Conservation (phyloP, 139 green algal species). For the Chlamydomonas applanata region DNA sequence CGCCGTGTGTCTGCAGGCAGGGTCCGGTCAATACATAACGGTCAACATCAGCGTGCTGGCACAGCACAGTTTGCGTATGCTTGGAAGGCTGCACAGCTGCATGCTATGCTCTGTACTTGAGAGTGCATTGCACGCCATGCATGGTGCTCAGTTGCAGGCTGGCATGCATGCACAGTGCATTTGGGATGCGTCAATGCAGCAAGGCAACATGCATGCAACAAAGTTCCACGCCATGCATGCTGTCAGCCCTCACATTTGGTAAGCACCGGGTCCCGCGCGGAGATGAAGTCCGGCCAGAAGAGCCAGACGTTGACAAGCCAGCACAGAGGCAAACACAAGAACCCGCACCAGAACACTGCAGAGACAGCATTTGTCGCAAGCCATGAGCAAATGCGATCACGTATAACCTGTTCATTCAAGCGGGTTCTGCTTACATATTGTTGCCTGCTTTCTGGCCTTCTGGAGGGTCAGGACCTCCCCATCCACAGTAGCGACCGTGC, state of each 20-base stretch:
- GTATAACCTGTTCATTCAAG: background rate
- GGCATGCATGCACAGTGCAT: too few relatives aligned
- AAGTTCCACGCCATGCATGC: conserved; percentile 29
- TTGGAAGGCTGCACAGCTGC: too few relatives aligned
- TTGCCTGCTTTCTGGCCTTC: background rate
- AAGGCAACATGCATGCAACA: conserved; percentile 50
- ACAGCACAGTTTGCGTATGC: background rate
- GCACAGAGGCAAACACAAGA: conserved; percentile 53
- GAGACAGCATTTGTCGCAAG: too few relatives aligned
- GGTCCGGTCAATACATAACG: background rate
- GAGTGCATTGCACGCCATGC: too few relatives aligned
- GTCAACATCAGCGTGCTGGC: background rate
- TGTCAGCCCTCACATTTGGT: conserved; percentile 37
- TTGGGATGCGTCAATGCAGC: background rate
- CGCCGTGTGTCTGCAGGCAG: conserved; percentile 46
- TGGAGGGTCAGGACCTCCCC: conserved; percentile 4
- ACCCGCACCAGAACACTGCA: conserved; percentile 55
- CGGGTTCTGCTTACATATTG: background rate
- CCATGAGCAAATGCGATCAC: too few relatives aligned
- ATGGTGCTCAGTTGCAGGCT: too few relatives aligned
- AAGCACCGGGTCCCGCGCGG: conserved; percentile 36
- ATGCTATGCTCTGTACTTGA: too few relatives aligned
- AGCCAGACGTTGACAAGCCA: conserved; percentile 68
- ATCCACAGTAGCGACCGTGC: background rate
- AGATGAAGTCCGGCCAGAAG: conserved; percentile 57